These are phyloP conservation scores for Epichloe gansuensis DNA, from an alignment of 2,329 filamentous ascomycete species.

Conservation along the genomic window DNA sequence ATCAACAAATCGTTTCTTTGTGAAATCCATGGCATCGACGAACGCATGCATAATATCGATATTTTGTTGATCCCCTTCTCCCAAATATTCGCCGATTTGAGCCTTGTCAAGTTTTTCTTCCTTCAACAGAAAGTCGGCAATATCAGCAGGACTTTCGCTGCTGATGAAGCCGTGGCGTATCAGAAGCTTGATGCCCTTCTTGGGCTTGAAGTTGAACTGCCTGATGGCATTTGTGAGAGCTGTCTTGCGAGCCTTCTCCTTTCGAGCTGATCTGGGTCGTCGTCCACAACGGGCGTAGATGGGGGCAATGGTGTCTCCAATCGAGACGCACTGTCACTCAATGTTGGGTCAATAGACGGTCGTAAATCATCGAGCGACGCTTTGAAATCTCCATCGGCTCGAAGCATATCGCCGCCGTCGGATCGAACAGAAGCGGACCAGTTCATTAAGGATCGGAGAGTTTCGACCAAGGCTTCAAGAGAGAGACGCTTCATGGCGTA, in stretches of 20 bases:
- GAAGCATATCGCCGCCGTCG: slow-evolving; percentile 30
- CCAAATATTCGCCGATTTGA: slow-evolving; percentile 85
- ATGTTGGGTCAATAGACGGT: slow-evolving; percentile 57
- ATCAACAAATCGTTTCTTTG: slow-evolving; percentile 83
- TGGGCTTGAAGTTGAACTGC: slow-evolving; percentile 97
- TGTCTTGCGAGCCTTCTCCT: slow-evolving; percentile 86
- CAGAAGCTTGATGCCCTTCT: slow-evolving; percentile 77
- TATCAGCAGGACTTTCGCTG: slow-evolving; percentile 65
- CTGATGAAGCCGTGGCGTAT: slow-evolving; percentile 78
- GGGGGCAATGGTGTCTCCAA: slow-evolving; percentile 45
- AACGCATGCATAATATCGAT: slow-evolving; percentile 98
- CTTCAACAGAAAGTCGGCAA: slow-evolving; percentile 68
- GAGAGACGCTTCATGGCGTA: slow-evolving; percentile 86
- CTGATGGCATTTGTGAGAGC: slow-evolving; percentile 79
- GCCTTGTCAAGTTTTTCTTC: slow-evolving; percentile 85
- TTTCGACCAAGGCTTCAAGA: slow-evolving; percentile 78
- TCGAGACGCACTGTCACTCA: slow-evolving; percentile 48
- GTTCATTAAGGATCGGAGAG: slow-evolving; percentile 77
- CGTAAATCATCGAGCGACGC: slow-evolving; percentile 36
- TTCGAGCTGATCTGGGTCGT: slow-evolving; percentile 94
- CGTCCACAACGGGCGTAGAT: slow-evolving; percentile 62
- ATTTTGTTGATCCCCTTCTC: slow-evolving; percentile 85
- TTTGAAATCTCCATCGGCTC: slow-evolving; percentile 23
- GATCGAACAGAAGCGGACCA: slow-evolving; percentile 63
- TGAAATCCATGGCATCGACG: slow-evolving; percentile 90